Evolutionary conservation across 106 monocot genomes (phyloP).

Genomic region (Acorus calamus): DNA sequence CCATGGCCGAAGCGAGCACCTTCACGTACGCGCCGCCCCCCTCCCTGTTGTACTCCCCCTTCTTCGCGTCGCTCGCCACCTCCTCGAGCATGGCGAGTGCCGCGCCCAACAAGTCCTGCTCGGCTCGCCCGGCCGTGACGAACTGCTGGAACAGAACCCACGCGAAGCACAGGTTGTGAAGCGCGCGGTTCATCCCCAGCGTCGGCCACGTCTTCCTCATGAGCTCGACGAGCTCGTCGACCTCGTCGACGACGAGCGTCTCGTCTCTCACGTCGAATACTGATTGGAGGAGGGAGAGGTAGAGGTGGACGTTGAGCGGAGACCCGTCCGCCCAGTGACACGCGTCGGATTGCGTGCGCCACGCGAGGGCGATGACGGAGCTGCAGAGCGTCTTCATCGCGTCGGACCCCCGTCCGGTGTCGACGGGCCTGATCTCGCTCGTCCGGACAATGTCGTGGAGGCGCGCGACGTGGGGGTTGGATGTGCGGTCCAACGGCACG

Average conservation of each 20-base stretch:
- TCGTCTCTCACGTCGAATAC: constrained; percentile 30
- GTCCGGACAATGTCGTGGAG: constrained; percentile 14
- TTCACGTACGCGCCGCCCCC: neutral
- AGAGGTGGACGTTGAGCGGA: constrained; percentile 40
- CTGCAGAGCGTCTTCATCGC: constrained; percentile 19
- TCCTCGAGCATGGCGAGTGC: neutral
- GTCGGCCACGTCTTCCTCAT: constrained; percentile 36
- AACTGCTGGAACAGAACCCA: constrained; percentile 7
- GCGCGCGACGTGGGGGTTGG: constrained; percentile 21
- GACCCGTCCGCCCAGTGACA: constrained; percentile 49
- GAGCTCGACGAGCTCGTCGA: constrained; percentile 43
- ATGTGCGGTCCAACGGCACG: too few species aligned
- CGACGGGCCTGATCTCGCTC: constrained; percentile 24
- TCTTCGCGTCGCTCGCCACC: constrained; percentile 4
- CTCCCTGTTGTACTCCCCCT: neutral
- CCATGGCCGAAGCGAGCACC: neutral
- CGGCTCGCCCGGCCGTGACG: neutral
- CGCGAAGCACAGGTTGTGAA: constrained; percentile 45
- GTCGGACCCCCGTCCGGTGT: constrained; percentile 32
- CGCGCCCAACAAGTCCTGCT: constrained; percentile 1
- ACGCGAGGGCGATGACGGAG: constrained; percentile 18
- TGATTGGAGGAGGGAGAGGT: constrained; percentile 25
- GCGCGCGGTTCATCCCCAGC: constrained; percentile 29
- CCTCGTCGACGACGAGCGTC: constrained; percentile 34
- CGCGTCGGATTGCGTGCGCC: constrained; percentile 8